These are phyloP conservation scores for Apiospora pterosperma DNA, from an alignment of 2,329 filamentous ascomycete genomes.

Conservation along the genomic window DNA sequence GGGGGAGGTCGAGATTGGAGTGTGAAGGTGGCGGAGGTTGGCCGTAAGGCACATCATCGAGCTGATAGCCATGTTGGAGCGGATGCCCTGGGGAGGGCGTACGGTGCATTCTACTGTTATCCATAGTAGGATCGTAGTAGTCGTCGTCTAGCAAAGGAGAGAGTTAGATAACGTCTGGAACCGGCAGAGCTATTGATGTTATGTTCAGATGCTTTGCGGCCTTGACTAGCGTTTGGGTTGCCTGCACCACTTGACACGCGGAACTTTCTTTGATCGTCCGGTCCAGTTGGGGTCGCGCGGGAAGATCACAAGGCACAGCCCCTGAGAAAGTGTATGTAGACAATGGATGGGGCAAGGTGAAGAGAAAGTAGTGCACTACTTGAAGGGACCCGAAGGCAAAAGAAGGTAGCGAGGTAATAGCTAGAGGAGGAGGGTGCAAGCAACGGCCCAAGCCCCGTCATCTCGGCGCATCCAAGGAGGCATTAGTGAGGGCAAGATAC, in stretches of 20 bases:
- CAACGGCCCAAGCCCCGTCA: neutral
- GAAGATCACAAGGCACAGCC: constrained; percentile 5
- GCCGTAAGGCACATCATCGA: constrained; percentile 73
- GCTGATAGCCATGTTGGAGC: constrained; percentile 71
- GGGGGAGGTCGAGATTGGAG: constrained; percentile 6
- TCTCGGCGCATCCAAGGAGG: neutral
- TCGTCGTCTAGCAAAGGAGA: constrained; percentile 47
- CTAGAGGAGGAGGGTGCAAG: neutral
- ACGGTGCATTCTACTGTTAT: constrained; percentile 48
- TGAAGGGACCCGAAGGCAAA: neutral
- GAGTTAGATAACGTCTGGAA: neutral
- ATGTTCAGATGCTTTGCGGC: neutral
- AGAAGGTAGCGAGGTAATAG: neutral
- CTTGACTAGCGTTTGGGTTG: neutral
- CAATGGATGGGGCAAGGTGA: neutral
- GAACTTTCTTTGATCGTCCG: neutral
- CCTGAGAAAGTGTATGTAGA: neutral
- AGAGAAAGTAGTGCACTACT: neutral
- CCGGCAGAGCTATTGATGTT: neutral
- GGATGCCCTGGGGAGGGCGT: constrained; percentile 77
- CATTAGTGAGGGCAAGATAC: neutral
- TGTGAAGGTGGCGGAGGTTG: constrained; percentile 31
- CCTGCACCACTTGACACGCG: constrained; percentile 2
- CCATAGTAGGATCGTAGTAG: constrained; percentile 59
- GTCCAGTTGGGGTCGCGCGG: neutral